These are phyloP conservation scores for Celoporthe dispersa DNA, from an alignment of 2,329 filamentous ascomycete genomes.

Conservation along the genomic window DNA sequence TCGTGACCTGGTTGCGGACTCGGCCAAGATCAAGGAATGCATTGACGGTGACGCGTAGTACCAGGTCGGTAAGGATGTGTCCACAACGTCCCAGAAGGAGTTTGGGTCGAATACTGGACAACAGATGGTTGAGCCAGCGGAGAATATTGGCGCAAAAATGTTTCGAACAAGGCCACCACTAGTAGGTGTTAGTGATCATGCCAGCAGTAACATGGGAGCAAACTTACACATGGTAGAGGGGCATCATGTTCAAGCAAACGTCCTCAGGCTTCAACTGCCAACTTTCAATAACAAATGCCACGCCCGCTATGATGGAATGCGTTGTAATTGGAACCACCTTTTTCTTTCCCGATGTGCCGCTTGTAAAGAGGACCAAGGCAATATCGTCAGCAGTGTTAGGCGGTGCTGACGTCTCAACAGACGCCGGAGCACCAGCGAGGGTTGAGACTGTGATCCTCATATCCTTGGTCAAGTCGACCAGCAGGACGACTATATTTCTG, in stretches of 20 bases:
- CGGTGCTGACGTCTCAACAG: not conserved
- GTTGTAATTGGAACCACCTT: slow-evolving; percentile 59
- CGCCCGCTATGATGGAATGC: slow-evolving; percentile 55
- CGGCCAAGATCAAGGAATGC: slow-evolving; percentile 84
- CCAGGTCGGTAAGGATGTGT: slow-evolving; percentile 78
- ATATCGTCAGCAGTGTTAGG: slow-evolving; percentile 67
- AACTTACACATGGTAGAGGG: slow-evolving; percentile 59
- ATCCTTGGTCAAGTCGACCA: slow-evolving; percentile 18
- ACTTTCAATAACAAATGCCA: slow-evolving; percentile 56
- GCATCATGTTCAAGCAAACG: slow-evolving; percentile 64
- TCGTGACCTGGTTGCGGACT: slow-evolving; percentile 64
- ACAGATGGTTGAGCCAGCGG: slow-evolving; percentile 79
- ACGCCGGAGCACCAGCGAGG: slow-evolving; percentile 1
- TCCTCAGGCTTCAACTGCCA: slow-evolving; percentile 54
- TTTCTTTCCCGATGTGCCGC: slow-evolving; percentile 62
- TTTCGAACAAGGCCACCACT: slow-evolving; percentile 73
- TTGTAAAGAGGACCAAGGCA: slow-evolving; percentile 59
- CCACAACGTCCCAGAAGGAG: slow-evolving; percentile 83
- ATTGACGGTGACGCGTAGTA: slow-evolving; percentile 94
- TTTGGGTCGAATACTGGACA: slow-evolving; percentile 79
- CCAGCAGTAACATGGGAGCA: fast-evolving
- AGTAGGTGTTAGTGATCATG: slow-evolving; percentile 46
- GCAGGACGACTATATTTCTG: slow-evolving; percentile 19
- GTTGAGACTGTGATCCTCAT: slow-evolving; percentile 23
- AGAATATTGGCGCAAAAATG: slow-evolving; percentile 76